These are phyloP conservation scores for Zalaria sp. DNA, from an alignment of 2,329 filamentous ascomycete species.

Conservation along the genomic window DNA sequence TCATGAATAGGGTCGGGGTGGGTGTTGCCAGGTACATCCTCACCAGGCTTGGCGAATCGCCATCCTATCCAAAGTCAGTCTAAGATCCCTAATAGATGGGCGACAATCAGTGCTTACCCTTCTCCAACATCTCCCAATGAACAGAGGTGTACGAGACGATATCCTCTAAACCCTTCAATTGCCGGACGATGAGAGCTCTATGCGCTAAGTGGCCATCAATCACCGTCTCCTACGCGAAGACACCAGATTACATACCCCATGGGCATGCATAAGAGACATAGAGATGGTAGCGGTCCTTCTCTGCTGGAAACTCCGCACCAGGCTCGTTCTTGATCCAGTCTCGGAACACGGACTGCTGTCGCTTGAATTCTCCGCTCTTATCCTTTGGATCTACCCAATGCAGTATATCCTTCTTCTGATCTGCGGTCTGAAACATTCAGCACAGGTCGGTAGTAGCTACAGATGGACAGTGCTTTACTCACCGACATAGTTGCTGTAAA, in stretches of 20 bases:
- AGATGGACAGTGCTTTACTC: too few species aligned
- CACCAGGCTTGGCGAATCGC: constrained; percentile 61
- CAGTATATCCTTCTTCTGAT: constrained; percentile 42
- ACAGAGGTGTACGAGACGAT: constrained; percentile 69
- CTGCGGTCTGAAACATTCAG: constrained; percentile 2
- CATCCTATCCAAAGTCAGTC: constrained; percentile 42
- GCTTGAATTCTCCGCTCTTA: constrained; percentile 83
- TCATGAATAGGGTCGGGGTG: constrained; percentile 49
- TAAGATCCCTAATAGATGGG: not conserved
- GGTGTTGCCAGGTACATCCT: constrained; percentile 39
- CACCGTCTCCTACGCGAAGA: too few species aligned
- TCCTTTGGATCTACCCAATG: constrained; percentile 71
- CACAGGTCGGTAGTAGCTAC: too few species aligned
- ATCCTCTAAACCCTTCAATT: constrained; percentile 84
- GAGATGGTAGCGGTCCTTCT: constrained; percentile 85
- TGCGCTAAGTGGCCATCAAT: constrained; percentile 38
- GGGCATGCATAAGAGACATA: constrained; percentile 92
- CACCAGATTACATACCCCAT: constrained; percentile 43
- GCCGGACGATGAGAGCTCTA: constrained; percentile 71
- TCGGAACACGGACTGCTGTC: constrained; percentile 70
- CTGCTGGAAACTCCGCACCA: constrained; percentile 63
- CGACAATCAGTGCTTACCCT: constrained; percentile 31
- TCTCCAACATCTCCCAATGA: constrained; percentile 74
- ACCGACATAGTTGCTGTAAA: too few species aligned
- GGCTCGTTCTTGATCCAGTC: constrained; percentile 60